Base-by-base conservation (phyloP, 192 early-diverging fungal species). In the Geranomyces variabilis region DNA sequence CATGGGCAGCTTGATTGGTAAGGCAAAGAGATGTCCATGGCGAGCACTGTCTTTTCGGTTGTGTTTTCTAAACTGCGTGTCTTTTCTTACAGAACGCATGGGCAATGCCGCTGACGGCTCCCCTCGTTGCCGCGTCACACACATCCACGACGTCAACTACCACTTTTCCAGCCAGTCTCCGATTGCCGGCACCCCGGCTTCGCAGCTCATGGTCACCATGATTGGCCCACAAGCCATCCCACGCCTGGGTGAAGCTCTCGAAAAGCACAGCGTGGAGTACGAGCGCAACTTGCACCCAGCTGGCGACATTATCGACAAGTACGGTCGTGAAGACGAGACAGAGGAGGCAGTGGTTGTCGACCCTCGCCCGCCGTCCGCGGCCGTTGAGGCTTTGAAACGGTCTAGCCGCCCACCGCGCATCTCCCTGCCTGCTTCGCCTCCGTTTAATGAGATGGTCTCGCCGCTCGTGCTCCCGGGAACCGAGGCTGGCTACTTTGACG, bases 81-180 rank as follows among this genome's bases (percentile, higher is more conserved):
- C n/a, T 3, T 53, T 17, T 26, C 7, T 53, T 53, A 15, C 51
- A 53, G 51, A 53, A 53, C 51, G 51, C 7, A 53, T 53, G 9
- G 1, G 9, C 14, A 22, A 33, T 24, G 31, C 63, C 15, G 55
- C 53, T 10, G 48, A 68, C 43, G 66, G 55, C 7, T 26, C 30
- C 19, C 51, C 66, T 34, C 26, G 48, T 21, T 55, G 47, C 55
- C 66, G 66, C n/a, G 15, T 68, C 17, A 68, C 66, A 7, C 66
- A 68, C 33, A 56, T 68, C 22, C 66, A 68, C 33, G 66, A 68
- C 33, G 51, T 68, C 6, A 56, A 68, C 55, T 68, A 68, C n/a
- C 66, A 56, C 30, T 1, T 68, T 12, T 15, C 26, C 24, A 8
- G 28, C 5, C 8, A 28, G 14, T 29, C 48, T 36, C 55, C 66